A percentile compares a stretch with the other conserved stretches of the same genome.
Evolutionary conservation across 2,329 filamentous ascomycete species (phyloP).

Genomic region (Zymoseptoria pseudotritici): DNA sequence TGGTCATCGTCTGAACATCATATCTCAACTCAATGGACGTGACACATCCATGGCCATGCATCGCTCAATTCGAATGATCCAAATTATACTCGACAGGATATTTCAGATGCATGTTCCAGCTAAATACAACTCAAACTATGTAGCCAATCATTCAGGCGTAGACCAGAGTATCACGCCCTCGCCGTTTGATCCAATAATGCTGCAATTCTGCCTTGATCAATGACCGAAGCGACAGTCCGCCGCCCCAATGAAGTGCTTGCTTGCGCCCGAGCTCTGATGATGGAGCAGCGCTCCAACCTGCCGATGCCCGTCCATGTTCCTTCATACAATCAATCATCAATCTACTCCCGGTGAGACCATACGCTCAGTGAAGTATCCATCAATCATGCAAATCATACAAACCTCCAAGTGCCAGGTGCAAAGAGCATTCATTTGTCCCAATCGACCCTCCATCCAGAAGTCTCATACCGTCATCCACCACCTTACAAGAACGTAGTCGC

Average conservation of each 20-base stretch:
- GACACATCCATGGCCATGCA: too few relatives aligned
- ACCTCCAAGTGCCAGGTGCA: neutral
- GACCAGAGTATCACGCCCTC: neutral
- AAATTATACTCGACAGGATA: too few relatives aligned
- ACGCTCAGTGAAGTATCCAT: neutral
- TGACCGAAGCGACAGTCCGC: neutral
- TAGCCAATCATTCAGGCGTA: neutral
- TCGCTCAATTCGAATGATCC: too few relatives aligned
- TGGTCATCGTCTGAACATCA: too few relatives aligned
- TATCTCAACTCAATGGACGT: too few relatives aligned
- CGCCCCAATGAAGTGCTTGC: neutral
- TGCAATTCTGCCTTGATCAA: neutral
- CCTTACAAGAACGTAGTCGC: conserved; percentile 10
- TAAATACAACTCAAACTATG: neutral
- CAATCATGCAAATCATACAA: neutral
- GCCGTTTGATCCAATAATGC: neutral
- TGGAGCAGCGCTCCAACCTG: neutral
- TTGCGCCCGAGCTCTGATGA: neutral
- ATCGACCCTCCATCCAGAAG: neutral
- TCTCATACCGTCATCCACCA: neutral
- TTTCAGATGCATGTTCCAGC: neutral
- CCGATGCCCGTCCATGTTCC: neutral
- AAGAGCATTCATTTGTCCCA: neutral
- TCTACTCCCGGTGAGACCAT: neutral
- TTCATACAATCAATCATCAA: neutral